Evolutionary conservation across 2,329 filamentous ascomycete genomes (phyloP).

Genomic region (Verticillium zaregamsianum): DNA sequence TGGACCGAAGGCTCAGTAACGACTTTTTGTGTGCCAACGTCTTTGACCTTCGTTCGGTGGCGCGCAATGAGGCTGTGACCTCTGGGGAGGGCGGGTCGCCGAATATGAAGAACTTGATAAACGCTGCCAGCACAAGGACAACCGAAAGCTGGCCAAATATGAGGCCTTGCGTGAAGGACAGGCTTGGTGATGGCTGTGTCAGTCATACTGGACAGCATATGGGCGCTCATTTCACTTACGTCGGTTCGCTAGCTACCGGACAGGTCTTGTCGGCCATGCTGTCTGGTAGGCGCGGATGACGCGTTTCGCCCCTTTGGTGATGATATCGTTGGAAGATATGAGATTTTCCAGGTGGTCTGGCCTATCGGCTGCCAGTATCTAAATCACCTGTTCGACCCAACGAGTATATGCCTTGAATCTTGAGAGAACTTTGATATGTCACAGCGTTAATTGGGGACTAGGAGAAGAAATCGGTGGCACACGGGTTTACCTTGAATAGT

Average conservation of each 20-base stretch:
- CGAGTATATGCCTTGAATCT: too few relatives aligned
- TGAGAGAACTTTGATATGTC: too few relatives aligned
- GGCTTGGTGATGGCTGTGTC: conserved; percentile 37
- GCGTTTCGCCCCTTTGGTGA: too few relatives aligned
- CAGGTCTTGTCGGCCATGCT: conserved; percentile 21
- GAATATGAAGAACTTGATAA: conserved; percentile 99
- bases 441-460: too few relatives aligned
- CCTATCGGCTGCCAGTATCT: too few relatives aligned
- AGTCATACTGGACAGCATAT: not conserved
- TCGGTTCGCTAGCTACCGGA: conserved; percentile 22
- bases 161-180: conserved; percentile 91
- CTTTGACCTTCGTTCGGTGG: conserved; percentile 68
- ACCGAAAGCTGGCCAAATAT: conserved; percentile 91
- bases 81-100: conserved; percentile 86
- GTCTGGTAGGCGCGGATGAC: not conserved
- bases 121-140: conserved; percentile 83
- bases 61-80: conserved; percentile 69
- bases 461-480: too few relatives aligned
- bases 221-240: conserved; percentile 4
- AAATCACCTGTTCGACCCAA: too few relatives aligned
- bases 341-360: too few relatives aligned
- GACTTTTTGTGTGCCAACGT: conserved; percentile 75
- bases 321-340: too few relatives aligned
- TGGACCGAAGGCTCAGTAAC: conserved; percentile 57
- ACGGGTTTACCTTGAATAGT: too few relatives aligned